Base-by-base conservation (phyloP, 2,329 filamentous ascomycete species). In the Orbilia brochopaga region DNA sequence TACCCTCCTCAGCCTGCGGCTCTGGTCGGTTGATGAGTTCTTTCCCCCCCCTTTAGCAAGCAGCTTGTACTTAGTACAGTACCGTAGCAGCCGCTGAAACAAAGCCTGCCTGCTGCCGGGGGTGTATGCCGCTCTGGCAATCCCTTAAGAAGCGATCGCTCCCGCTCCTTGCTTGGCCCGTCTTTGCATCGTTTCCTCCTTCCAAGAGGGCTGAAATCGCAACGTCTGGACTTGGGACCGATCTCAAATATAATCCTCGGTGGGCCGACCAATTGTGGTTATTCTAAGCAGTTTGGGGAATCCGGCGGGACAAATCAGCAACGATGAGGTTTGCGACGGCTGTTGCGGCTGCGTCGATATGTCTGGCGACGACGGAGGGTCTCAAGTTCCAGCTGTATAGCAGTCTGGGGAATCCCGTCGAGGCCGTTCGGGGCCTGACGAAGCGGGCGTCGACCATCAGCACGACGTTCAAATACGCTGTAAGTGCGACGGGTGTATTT, bases 391-490 rank as follows among this genome's bases (percentile, higher is more conserved):
- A 72, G 32, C 56, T 72, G 21, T 56, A 60, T 19, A 60, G 24
- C 21, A 42, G 60, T 19, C 27, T 72, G 19, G 35, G 42, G 15
- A 37, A 59, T 30, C 60, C 60, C 8, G 6, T 72, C 19, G 60
- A 65, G 30, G 32, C 50, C n/a, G 55, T 55, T 1, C 32, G 19
- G 11, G 50, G 60, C 27, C 46, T 72, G 19, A 30, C 62, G 7
- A 72, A 72, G 51, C 32, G 67, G 50, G 60, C 67, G 17, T 51
- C 67, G 10, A 30, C 61, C 3, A 72, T 72, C 21, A 72, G 60
- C 52, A 65, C 55, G 5, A 64, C 60, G 17, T 72, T 72, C 51
- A 64, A 72, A 72, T 72, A 56, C 57, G 67, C 67, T 57, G 67
- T 72, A 56, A 60, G 61, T 44, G 23, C 48, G 19, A 24, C n/a